A percentile compares a stretch with the other conserved stretches of the same genome.
Conservation (phyloP, 2,329 filamentous ascomycete genomes). For the Verticillium dahliae region DNA sequence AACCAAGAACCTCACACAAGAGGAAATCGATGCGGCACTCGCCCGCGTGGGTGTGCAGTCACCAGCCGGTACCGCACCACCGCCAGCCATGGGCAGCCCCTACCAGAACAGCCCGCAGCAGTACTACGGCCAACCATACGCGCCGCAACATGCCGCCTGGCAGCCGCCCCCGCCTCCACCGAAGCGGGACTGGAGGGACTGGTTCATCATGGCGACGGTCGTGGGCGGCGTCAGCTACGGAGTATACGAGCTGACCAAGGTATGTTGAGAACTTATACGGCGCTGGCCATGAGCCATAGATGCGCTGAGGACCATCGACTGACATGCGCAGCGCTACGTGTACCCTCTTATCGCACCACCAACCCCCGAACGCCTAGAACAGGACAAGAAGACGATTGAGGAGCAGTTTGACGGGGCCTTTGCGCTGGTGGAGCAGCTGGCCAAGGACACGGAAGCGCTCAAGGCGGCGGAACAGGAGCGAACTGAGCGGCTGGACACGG, state of each 20-base stretch:
- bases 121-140: slow-evolving; percentile 39
- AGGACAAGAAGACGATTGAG: slow-evolving; percentile 89
- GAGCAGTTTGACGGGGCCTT: slow-evolving; percentile 93
- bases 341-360: slow-evolving; percentile 86
- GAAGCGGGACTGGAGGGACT: slow-evolving; percentile 91
- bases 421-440: slow-evolving; percentile 81
- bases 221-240: slow-evolving; percentile 86
- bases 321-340: slow-evolving; percentile 67
- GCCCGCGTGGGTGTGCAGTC: slow-evolving; percentile 62
- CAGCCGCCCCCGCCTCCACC: slow-evolving; percentile 56
- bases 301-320: slow-evolving; percentile 7
- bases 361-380: slow-evolving; percentile 85
- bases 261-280: slow-evolving; percentile 52
- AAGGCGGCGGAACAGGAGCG: slow-evolving; percentile 82
- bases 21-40: slow-evolving; percentile 84
- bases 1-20: slow-evolving; percentile 94
- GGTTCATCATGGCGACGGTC: slow-evolving; percentile 99
- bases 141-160: slow-evolving; percentile 48
- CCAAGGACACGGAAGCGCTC: slow-evolving; percentile 80
- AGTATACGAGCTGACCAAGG: slow-evolving; percentile 80
- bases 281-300: background rate
- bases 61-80: slow-evolving; percentile 28
- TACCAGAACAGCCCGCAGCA: slow-evolving; percentile 36
- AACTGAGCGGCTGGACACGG: slow-evolving; percentile 74
- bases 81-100: slow-evolving; percentile 32